A percentile compares a stretch with the other conserved stretches of the same genome.
Evolutionary conservation across 192 early-diverging fungal species (phyloP).

Genomic region (Fimicolochytrium jonesii): DNA sequence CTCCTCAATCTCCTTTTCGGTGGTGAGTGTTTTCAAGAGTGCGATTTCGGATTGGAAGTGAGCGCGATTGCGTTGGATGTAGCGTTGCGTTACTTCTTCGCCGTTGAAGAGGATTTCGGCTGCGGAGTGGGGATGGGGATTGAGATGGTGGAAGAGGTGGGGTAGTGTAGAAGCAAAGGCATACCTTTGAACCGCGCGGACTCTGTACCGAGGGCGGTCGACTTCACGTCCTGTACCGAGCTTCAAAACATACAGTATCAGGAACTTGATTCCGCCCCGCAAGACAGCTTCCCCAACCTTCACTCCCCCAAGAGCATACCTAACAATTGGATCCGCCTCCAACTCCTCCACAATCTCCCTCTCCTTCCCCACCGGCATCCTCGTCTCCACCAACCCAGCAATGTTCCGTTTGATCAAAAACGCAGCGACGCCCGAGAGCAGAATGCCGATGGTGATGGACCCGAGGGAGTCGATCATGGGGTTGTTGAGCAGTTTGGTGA

Average conservation of each 20-base stretch:
- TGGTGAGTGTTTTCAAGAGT: conserved; percentile 28
- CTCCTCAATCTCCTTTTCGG: conserved; percentile 38
- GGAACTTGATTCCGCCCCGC: neutral
- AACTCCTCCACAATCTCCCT: conserved; percentile 42
- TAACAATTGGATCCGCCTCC: conserved; percentile 47
- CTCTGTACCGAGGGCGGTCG: conserved; percentile 45
- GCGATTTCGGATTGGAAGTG: conserved; percentile 18
- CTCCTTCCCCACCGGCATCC: conserved; percentile 31
- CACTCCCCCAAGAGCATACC: conserved; percentile 1
- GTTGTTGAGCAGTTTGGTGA: conserved; percentile 32
- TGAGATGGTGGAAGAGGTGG: neutral
- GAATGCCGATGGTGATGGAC: conserved; percentile 44
- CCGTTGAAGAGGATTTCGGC: conserved; percentile 58
- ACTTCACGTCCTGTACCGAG: conserved; percentile 57
- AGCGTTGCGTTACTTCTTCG: conserved; percentile 45
- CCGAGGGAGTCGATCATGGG: conserved; percentile 49
- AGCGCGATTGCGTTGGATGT: conserved; percentile 23
- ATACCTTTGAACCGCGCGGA: conserved; percentile 51
- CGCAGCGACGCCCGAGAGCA: conserved; percentile 40
- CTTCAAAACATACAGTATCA: conserved; percentile 1
- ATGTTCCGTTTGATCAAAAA: conserved; percentile 53
- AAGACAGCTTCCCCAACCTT: neutral
- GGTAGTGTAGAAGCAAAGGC: neutral
- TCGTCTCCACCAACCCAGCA: conserved; percentile 38
- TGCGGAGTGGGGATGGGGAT: neutral